Base-by-base conservation (phyloP, 2,329 filamentous ascomycete genomes). In the Neonectria faginata region DNA sequence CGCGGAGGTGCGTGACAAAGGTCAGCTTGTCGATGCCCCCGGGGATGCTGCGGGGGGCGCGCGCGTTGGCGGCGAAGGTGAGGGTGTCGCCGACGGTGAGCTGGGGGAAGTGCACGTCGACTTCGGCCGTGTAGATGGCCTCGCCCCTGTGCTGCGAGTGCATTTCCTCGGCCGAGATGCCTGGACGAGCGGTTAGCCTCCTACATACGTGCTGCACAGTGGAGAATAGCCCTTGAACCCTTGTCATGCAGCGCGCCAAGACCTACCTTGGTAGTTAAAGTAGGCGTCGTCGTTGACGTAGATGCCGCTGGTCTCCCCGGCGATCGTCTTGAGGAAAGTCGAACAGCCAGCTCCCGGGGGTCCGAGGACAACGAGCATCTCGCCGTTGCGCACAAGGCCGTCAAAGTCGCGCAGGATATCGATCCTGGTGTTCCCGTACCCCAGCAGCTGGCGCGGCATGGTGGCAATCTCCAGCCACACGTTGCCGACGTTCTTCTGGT, bases 101-200 rank as follows among this genome's bases (percentile, higher is more conserved):
- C 78, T 89, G 86, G 5, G 91, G 90, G 72, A 93, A 93, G 78
- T 93, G 91, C 3, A 91, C 89, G 75, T 95, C 92, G 33, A 92
- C 90, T 78, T 94, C 92, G 60, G 91, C 91, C 0, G 91, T 93
- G 79, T 94, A 95, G 75, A 95, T 94, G 62, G 90, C 91, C 78
- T 95, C 92, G 60, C 92, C 92, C 20, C 91, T 88, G 79, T 73
- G 71, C 9, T 65, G 63, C 3, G 62, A 56, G 31, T 73, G 70
- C 70, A 73, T 73, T 44, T 71, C 69, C 5, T 68, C 45, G 11
- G 69, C 67, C 7, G 69, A 53, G 27, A 71, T 71, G 7, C 69
- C 69, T 71, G 8, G 22, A 25, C 18, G 71, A 18, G 16, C 27
- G 31, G 20, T 52, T 14, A 53, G 47, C 25, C 45, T 16, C 33